Evolutionary conservation across 2,329 filamentous ascomycete genomes (phyloP), one percentile per base, ranked within the genome.

Genomic region (Rutstroemia sp.): DNA sequence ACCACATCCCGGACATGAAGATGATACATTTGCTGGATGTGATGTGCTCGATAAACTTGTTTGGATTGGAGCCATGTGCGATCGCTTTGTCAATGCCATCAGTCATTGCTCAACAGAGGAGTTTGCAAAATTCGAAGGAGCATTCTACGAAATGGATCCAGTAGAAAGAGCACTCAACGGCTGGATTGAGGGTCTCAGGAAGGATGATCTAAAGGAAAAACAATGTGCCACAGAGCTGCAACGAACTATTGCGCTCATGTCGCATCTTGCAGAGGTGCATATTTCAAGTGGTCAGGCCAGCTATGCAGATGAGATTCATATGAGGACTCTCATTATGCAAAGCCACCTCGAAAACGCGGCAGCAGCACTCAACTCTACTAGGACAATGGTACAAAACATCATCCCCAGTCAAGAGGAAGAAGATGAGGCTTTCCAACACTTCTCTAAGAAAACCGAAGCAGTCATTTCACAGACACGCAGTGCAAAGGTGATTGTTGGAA

Each of bases 151-250:
- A 70, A 77, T 97, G 51, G 89, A 96, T 68, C 90, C 92, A 0
- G 89, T 97, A 10, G 94, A 99, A 73, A 82, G 91, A 57, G 88
- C 89, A 0, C 73, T 97, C 50, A 96, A 96, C 67, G 81, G 81
- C 55, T 96, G 91, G 83, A 88, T 97, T 56, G 92, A 96, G 61
- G 83, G 83, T 5, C 70, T 96, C 54, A 86, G 90, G 61, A 84
- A 84, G 52, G 91, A 95, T 63, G 91, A 96, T 56, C 75, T 97
- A 49, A 91, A 91, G 71, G 88, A 92, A 72, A 83, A 87, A 69
- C 86, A 89, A 65, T 91, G 91, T 67, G 85, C 88, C 0, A 82
- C 83, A 23, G 89, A 95, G 68, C 76, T 97, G 39, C 86, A 92
- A 65, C 83, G 88, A 54, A 92, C 89, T 6, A 88, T 95, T 63